phyloP scores from a whole-genome alignment of 2,329 filamentous ascomycete genomes.

The Xylaria sp. region DNA sequence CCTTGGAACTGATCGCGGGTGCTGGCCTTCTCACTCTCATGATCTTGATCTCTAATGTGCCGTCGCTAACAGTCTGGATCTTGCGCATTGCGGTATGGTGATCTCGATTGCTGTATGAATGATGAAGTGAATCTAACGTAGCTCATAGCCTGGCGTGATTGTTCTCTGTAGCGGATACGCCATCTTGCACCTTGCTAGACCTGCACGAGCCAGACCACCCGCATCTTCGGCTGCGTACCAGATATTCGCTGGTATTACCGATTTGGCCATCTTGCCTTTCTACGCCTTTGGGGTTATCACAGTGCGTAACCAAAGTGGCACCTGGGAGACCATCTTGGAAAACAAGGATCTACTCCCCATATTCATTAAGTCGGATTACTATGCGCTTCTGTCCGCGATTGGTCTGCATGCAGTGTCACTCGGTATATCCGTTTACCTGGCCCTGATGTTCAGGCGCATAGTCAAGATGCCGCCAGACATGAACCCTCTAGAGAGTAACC shows the following conservation, averaged over 20 bases:
- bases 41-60: constrained; percentile 78
- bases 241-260: constrained; percentile 80
- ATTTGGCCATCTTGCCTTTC: constrained; percentile 67
- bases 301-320: constrained; percentile 55
- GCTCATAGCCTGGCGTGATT: constrained; percentile 77
- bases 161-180: constrained; percentile 79
- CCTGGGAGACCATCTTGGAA: constrained; percentile 76
- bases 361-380: constrained; percentile 75
- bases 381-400: constrained; percentile 71
- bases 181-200: constrained; percentile 81
- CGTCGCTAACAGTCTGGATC: constrained; percentile 76
- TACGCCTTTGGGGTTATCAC: constrained; percentile 66
- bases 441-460: constrained; percentile 84
- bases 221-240: constrained; percentile 90
- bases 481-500: constrained; percentile 89
- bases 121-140: constrained; percentile 39
- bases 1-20: constrained; percentile 74
- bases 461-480: constrained; percentile 86
- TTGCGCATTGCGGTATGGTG: constrained; percentile 77
- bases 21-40: constrained; percentile 78
- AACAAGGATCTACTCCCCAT: constrained; percentile 65
- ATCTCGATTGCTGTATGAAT: neutral
- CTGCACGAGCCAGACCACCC: constrained; percentile 76
- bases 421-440: constrained; percentile 77
- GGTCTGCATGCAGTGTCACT: constrained; percentile 78